Conservation (phyloP, 805 yeast species). For the Lachancea thermotolerans region DNA sequence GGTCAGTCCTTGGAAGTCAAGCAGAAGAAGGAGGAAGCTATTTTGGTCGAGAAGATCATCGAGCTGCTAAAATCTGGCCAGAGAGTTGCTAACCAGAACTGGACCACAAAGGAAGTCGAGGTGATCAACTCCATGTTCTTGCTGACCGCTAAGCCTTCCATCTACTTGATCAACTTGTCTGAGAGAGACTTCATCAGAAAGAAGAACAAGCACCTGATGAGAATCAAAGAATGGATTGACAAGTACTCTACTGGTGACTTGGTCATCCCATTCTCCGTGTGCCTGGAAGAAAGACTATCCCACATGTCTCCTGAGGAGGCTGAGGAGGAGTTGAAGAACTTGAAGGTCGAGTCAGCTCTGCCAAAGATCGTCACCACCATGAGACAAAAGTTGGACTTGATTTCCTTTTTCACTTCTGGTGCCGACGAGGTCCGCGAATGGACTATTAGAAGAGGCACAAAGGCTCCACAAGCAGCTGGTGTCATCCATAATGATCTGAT, state of each 20-base stretch:
- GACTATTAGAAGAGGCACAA: constrained; percentile 88
- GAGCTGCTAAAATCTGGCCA: constrained; percentile 74
- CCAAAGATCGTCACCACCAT: constrained; percentile 81
- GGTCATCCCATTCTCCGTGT: constrained; percentile 89
- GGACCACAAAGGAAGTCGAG: constrained; percentile 91
- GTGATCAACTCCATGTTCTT: constrained; percentile 77
- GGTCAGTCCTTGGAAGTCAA: constrained; percentile 87
- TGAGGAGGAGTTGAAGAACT: constrained; percentile 63
- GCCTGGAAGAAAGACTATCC: constrained; percentile 86
- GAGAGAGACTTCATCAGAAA: constrained; percentile 83
- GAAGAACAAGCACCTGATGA: constrained; percentile 77
- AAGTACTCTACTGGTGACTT: constrained; percentile 80
- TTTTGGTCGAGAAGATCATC: constrained; percentile 66
- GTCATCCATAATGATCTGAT: constrained; percentile 94
- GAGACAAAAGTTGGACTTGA: constrained; percentile 81
- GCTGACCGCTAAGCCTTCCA: constrained; percentile 92
- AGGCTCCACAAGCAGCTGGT: constrained; percentile 99
- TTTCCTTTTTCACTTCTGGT: constrained; percentile 94
- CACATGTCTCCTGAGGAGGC: constrained; percentile 79
- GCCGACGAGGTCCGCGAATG: constrained; percentile 96
- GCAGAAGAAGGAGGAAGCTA: constrained; percentile 79
- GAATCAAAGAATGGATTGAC: constrained; percentile 88
- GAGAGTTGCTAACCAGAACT: constrained; percentile 78
- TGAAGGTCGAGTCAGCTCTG: constrained; percentile 72
- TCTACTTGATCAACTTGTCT: constrained; percentile 83